Evolutionary conservation across 768 basidiomycete species (phyloP).

Genomic region (Royoungia palumana): DNA sequence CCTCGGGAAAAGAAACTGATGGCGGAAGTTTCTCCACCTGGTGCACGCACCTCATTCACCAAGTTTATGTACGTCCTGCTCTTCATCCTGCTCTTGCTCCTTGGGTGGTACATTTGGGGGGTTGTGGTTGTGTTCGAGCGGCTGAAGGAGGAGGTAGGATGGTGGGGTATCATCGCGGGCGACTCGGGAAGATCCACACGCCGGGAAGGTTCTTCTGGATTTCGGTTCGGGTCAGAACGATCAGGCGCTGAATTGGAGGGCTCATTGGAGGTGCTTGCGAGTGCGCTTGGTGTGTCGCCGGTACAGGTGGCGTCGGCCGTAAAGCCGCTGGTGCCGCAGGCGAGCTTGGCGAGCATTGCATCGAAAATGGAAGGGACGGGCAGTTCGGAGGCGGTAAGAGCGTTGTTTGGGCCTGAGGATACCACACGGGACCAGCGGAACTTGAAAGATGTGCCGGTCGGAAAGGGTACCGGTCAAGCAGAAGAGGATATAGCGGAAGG

Average conservation of each 20-base stretch:
- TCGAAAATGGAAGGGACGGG: slow-evolving; percentile 42
- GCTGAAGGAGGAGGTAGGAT: slow-evolving; percentile 48
- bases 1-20: not conserved
- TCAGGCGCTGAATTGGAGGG: slow-evolving; percentile 43
- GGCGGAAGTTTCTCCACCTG: slow-evolving; percentile 2
- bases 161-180: slow-evolving; percentile 41
- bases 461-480: no score
- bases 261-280: slow-evolving; percentile 57
- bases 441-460: no score
- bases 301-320: slow-evolving; percentile 62
- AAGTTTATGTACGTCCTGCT: slow-evolving; percentile 51
- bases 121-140: slow-evolving; percentile 44
- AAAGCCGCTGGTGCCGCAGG: slow-evolving; percentile 55
- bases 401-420: slow-evolving; percentile 30
- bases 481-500: no score
- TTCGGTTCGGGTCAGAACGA: slow-evolving; percentile 3
- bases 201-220: not conserved
- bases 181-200: not conserved
- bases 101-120: slow-evolving; percentile 52
- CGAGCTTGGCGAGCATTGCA: slow-evolving; percentile 54
- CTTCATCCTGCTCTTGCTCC: slow-evolving; percentile 39
- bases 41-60: slow-evolving; percentile 8
- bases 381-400: slow-evolving; percentile 38
- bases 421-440: no score
- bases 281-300: slow-evolving; percentile 58